Percentiles rank a stretch among this genome's conserved stretches.
Conservation (phyloP, 805 yeast genomes). For the Ogataea methylovora region DNA sequence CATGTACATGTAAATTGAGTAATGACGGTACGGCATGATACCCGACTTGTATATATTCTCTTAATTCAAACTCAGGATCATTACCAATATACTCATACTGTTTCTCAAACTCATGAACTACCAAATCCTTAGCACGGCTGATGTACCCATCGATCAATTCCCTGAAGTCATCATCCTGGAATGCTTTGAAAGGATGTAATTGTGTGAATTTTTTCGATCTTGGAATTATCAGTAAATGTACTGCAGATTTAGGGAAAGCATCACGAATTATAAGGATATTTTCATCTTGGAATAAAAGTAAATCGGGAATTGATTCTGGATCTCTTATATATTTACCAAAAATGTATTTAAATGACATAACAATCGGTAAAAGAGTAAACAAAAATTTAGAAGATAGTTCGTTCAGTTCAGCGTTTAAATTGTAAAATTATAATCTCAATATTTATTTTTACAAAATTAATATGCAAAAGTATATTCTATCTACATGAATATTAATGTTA, state of each 20-base stretch:
- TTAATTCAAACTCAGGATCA: conserved; percentile 20
- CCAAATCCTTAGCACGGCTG: conserved; percentile 25
- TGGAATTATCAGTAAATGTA: conserved; percentile 60
- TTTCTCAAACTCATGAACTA: conserved; percentile 8
- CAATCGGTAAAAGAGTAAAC: too few relatives aligned
- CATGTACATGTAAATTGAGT: conserved; percentile 65
- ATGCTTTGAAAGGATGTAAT: conserved; percentile 45
- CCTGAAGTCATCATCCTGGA: conserved; percentile 28
- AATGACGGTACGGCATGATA: conserved; percentile 68
- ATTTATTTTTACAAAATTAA: too few relatives aligned
- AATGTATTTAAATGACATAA: conserved; percentile 42
- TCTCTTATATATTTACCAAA: conserved; percentile 39
- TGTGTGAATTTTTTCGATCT: conserved; percentile 32
- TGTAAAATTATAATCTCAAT: too few relatives aligned
- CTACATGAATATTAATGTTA: too few relatives aligned
- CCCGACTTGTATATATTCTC: conserved; percentile 41
- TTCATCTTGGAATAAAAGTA: conserved; percentile 41
- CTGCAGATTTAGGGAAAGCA: conserved; percentile 51
- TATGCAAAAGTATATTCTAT: too few relatives aligned
- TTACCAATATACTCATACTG: conserved; percentile 8
- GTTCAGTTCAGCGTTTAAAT: too few relatives aligned
- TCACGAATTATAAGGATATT: conserved; percentile 53
- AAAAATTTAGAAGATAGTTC: too few relatives aligned
- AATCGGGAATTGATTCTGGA: conserved; percentile 34
- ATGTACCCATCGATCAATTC: conserved; percentile 24